Conservation (phyloP, 179 eudicot genomes). For the Corrigiola litoralis region DNA sequence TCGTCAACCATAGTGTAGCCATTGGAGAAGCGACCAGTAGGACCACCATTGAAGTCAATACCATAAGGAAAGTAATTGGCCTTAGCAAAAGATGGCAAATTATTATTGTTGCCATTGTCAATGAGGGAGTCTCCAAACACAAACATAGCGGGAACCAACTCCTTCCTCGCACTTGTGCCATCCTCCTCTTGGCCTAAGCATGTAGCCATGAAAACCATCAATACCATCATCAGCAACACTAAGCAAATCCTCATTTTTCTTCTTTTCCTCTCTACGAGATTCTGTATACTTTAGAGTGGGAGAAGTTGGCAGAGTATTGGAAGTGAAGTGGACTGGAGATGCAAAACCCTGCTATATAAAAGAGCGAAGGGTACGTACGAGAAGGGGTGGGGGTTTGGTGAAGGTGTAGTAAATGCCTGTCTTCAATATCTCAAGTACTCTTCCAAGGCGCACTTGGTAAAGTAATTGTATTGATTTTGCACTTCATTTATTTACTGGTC, state of each 20-base stretch:
- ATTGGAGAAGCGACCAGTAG: slow-evolving; percentile 82
- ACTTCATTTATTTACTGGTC: too few relatives aligned
- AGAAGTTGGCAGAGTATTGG: neutral
- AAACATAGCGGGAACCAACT: slow-evolving; percentile 66
- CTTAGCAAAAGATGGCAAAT: slow-evolving; percentile 68
- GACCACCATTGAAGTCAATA: slow-evolving; percentile 65
- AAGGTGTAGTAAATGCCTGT: slow-evolving; percentile 6
- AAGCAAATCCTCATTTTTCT: neutral
- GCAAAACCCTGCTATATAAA: neutral
- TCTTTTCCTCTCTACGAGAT: neutral
- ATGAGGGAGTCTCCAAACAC: slow-evolving; percentile 79
- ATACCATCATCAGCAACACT: slow-evolving; percentile 1
- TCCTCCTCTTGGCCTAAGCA: slow-evolving; percentile 14
- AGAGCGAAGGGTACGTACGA: neutral
- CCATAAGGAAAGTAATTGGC: slow-evolving; percentile 86
- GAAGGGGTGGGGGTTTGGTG: slow-evolving; percentile 3
- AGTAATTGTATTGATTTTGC: too few relatives aligned
- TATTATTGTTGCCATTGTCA: slow-evolving; percentile 79
- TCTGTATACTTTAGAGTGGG: neutral
- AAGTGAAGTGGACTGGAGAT: neutral
- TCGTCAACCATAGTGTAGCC: slow-evolving; percentile 79
- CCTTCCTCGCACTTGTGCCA: slow-evolving; percentile 12
- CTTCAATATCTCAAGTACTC: neutral
- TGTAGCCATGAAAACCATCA: slow-evolving; percentile 10
- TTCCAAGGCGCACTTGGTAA: neutral